Base-by-base conservation (phyloP, 2,329 filamentous ascomycete genomes). In the Chalara sp. region DNA sequence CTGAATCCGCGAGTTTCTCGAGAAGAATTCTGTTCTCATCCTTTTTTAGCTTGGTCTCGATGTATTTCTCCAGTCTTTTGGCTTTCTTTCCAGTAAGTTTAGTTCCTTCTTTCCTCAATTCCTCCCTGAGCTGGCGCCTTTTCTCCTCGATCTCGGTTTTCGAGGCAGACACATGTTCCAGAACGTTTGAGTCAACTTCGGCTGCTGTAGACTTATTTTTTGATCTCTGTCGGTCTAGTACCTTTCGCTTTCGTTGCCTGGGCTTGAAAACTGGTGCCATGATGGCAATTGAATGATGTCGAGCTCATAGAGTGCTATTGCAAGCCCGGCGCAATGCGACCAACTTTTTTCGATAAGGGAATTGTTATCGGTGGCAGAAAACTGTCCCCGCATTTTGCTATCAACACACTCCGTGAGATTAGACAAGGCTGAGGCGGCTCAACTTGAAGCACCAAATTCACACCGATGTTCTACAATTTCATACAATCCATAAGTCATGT, bases 11-110 rank as follows among this genome's bases (percentile, higher is more conserved):
- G 30, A 99, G 76, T 65, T 93, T 91, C 64, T 87, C 87, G 60
- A 97, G 76, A 32, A 99, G 73, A 51, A 83, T 86, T 31, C 88
- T 76, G 62, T 89, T 95, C 68, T 97, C 92, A 65, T 99, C 93
- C 68, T 95, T 96, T 68, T 84, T 87, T 44, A 99, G 74, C 76
- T 99, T 99, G 52, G 80, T 93, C 62, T 97, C 91, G 57, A 85
- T 83, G 64, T 84, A 85, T 63, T 85, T 85, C 56, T 84, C 81
- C 39, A 85, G 64, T 1, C 82, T 75, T 69, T 85, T 84, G 5
- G 81, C 78, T 65, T 85, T 85, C 63, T 85, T 83, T 53, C 79
- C 73, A 61, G 73, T 83, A 64, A 83, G 72, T 61, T 83, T 82
- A 43, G 65, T 61, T 1, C 74, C 76, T 48, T 78, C 71, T 29